These are phyloP conservation scores for Trichomonascaceae sp. DNA, from an alignment of 1,139 yeast species.

Conservation along the genomic window DNA sequence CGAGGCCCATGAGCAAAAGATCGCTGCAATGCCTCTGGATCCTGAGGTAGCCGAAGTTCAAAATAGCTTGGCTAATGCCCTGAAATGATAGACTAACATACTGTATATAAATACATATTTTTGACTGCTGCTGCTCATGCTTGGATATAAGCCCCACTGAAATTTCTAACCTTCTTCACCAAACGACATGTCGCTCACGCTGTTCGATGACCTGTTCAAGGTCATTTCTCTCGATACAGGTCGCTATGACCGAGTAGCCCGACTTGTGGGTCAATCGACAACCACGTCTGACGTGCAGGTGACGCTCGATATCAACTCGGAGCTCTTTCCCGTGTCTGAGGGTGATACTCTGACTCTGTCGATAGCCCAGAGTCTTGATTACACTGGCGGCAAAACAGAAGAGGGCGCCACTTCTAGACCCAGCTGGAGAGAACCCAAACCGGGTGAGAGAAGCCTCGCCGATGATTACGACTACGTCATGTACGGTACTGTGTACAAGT, in stretches of 20 bases:
- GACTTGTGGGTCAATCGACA: constrained; percentile 81
- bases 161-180: neutral
- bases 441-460: constrained; percentile 74
- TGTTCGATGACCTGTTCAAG: constrained; percentile 88
- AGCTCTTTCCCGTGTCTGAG: constrained; percentile 72
- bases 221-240: constrained; percentile 79
- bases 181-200: constrained; percentile 34
- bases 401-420: constrained; percentile 14
- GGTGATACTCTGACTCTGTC: constrained; percentile 82
- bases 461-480: constrained; percentile 97
- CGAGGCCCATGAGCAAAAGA: constrained; percentile 31
- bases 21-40: constrained; percentile 44
- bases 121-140: neutral
- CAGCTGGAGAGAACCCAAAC: constrained; percentile 76
- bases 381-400: constrained; percentile 38
- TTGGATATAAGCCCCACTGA: too few relatives aligned
- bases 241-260: constrained; percentile 82
- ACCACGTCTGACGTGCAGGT: constrained; percentile 73
- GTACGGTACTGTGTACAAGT: constrained; percentile 96
- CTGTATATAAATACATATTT: neutral
- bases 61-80: constrained; percentile 27
- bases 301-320: constrained; percentile 85
- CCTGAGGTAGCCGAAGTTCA: constrained; percentile 50
- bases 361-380: constrained; percentile 58
- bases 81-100: constrained; percentile 6